These are phyloP conservation scores for Euphrasia arctica DNA, from an alignment of 305 asterid species.

Conservation along the genomic window DNA sequence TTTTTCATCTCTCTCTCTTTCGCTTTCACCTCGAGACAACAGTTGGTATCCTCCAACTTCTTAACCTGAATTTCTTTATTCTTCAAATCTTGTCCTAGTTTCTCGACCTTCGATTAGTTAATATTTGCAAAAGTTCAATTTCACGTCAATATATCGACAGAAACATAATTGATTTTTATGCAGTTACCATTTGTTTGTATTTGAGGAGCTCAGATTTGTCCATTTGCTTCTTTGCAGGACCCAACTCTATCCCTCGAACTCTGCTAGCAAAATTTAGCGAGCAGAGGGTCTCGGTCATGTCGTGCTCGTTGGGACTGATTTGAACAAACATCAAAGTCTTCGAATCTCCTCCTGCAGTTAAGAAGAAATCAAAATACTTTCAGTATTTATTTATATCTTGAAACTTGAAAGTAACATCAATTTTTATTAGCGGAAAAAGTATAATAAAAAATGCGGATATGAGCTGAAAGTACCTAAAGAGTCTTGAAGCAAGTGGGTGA, in stretches of 20 bases:
- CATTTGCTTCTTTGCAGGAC: constrained; percentile 92
- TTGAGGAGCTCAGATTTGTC: constrained; percentile 75
- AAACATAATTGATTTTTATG: constrained; percentile 7
- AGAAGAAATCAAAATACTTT: constrained; percentile 6
- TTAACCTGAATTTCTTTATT: constrained; percentile 65
- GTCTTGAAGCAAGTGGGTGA: constrained; percentile 98
- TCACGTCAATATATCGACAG: background rate
- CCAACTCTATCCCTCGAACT: constrained; percentile 93
- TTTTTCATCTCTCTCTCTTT: constrained; percentile 76
- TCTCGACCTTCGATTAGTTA: constrained; percentile 54
- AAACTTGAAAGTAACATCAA: background rate
- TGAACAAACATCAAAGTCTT: constrained; percentile 96
- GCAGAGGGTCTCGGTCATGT: constrained; percentile 85
- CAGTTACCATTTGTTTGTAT: constrained; percentile 76
- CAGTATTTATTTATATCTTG: background rate
- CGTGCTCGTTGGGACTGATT: constrained; percentile 89
- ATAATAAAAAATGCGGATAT: background rate
- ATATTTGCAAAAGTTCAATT: constrained; percentile 6
- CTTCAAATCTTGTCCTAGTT: constrained; percentile 75
- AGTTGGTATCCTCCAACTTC: constrained; percentile 84
- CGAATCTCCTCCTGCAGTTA: constrained; percentile 84
- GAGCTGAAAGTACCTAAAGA: constrained; percentile 59
- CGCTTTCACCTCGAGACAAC: constrained; percentile 70
- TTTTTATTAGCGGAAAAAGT: too few species aligned
- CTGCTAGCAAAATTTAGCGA: constrained; percentile 93